Conservation (phyloP, 805 yeast genomes). For the Kodamaea lidongshanica region DNA sequence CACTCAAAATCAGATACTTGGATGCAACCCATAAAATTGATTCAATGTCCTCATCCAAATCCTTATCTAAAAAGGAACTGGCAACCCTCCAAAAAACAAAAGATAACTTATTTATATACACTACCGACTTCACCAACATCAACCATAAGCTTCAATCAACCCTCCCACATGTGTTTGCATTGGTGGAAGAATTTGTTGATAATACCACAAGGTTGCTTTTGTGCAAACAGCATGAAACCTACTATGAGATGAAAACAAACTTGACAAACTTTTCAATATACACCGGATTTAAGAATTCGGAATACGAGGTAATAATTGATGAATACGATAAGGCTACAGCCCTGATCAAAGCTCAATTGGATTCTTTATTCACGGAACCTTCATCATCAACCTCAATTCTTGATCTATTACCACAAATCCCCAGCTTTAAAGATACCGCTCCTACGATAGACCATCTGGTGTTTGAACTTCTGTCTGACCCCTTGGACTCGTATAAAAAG, state of each 20-base stretch:
- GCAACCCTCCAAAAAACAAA: constrained; percentile 5
- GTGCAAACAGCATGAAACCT: constrained; percentile 33
- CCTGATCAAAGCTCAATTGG: constrained; percentile 27
- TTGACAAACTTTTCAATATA: constrained; percentile 18
- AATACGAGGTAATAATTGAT: constrained; percentile 4
- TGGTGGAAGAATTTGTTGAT: constrained; percentile 45
- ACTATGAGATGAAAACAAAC: constrained; percentile 20
- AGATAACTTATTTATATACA: constrained; percentile 2
- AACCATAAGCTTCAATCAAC: constrained; percentile 28
- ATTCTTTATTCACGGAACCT: no score
- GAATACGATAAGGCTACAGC: constrained; percentile 7
- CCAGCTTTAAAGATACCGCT: no score
- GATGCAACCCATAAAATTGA: constrained; percentile 25
- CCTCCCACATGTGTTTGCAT: constrained; percentile 42
- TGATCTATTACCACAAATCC: no score
- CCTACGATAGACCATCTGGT: no score
- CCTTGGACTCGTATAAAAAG: constrained; percentile 23
- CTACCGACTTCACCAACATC: constrained; percentile 5
- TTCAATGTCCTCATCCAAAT: constrained; percentile 27
- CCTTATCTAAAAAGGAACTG: constrained; percentile 6
- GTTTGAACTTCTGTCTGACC: constrained; percentile 20
- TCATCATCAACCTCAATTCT: no score
- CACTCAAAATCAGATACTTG: constrained; percentile 4
- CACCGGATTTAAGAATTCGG: constrained; percentile 22
- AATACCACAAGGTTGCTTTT: constrained; percentile 33